Evolutionary conservation across 192 early-diverging fungal genomes (phyloP), one percentile per base, ranked within the genome.

Genomic region (Backusella sp.): DNA sequence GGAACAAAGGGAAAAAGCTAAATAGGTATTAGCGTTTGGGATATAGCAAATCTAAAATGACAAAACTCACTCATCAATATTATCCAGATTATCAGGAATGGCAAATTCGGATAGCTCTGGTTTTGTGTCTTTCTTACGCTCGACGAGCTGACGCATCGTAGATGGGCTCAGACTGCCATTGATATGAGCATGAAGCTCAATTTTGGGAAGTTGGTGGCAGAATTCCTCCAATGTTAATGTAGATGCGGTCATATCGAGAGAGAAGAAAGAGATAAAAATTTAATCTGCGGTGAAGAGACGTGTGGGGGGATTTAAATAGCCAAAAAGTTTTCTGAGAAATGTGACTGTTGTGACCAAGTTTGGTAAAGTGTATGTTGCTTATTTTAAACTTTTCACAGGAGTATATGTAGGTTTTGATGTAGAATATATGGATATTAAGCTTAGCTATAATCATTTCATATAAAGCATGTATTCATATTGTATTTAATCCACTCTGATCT

Each of bases 181-280:
- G 14, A 90, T 73, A 71, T 91, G 90, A 39, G 88, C 88, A 79
- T 91, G 90, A 12, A 90, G 79, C 67, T 91, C 90, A 19, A 80
- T 37, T 46, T 83, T 83, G 12, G 78, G 78, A 6, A 83, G 73
- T 28, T 49, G 19, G 0, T 42, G 36, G 44, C 82, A 83, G 62
- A 83, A 83, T 5, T 66, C 44, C 23, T 72, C 49, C 7, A 77
- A 32, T 34, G 1, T 26, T 23, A 32, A 49, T 2, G 59, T 49
- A 11, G 35, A 3, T 62, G 26, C 12, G 28, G 26, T 68, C 44
- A 69, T 23, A 21, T 12, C 34, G 3, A 69, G 37, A 42, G 14
- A 39, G 42, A 44, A 15, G 35, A 35, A 34, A 68, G 15, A n/a
- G 19, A 32, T 49, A 6, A 49, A 49, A 19, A 49, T 6, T 62